Evolutionary conservation across 1,284 basidiomycete genomes (phyloP).

Genomic region (Rhodotorula sp.): DNA sequence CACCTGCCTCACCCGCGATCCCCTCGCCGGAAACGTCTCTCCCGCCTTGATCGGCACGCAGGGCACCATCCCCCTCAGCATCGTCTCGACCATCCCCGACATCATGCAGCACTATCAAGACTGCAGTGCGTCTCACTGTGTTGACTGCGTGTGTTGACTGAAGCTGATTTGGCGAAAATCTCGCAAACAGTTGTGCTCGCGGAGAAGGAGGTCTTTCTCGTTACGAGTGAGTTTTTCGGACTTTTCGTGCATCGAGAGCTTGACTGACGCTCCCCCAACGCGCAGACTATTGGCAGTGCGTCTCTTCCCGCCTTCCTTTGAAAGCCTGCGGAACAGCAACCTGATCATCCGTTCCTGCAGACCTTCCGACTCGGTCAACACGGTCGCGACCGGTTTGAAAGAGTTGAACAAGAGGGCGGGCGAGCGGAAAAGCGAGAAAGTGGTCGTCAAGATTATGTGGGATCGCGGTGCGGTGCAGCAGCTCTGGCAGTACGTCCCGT

Average conservation of each 20-base stretch:
- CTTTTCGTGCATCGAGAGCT: slow-evolving; percentile 32
- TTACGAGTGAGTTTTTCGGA: slow-evolving; percentile 56
- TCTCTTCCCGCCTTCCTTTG: neutral
- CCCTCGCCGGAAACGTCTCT: slow-evolving; percentile 56
- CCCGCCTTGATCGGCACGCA: slow-evolving; percentile 58
- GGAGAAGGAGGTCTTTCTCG: slow-evolving; percentile 60
- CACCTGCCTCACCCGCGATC: slow-evolving; percentile 56
- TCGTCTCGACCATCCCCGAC: slow-evolving; percentile 60
- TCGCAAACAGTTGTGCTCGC: slow-evolving; percentile 53
- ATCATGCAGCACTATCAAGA: slow-evolving; percentile 53
- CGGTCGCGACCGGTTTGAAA: slow-evolving; percentile 57
- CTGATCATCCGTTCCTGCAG: slow-evolving; percentile 37
- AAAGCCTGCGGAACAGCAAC: too few species aligned
- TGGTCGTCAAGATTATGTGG: slow-evolving; percentile 64
- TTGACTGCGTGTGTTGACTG: too few species aligned
- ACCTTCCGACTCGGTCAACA: slow-evolving; percentile 56
- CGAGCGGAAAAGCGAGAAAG: slow-evolving; percentile 54
- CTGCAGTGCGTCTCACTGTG: slow-evolving; percentile 46
- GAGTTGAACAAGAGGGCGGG: slow-evolving; percentile 58
- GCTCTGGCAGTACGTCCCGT: slow-evolving; percentile 39
- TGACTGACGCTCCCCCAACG: neutral
- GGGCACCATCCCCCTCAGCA: slow-evolving; percentile 57
- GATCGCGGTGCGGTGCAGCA: slow-evolving; percentile 64
- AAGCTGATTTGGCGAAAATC: too few species aligned
- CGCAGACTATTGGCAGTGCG: slow-evolving; percentile 41